Evolutionary conservation across 148 eudicot genomes (phyloP).

Genomic region (Vaccinium myrtillus): DNA sequence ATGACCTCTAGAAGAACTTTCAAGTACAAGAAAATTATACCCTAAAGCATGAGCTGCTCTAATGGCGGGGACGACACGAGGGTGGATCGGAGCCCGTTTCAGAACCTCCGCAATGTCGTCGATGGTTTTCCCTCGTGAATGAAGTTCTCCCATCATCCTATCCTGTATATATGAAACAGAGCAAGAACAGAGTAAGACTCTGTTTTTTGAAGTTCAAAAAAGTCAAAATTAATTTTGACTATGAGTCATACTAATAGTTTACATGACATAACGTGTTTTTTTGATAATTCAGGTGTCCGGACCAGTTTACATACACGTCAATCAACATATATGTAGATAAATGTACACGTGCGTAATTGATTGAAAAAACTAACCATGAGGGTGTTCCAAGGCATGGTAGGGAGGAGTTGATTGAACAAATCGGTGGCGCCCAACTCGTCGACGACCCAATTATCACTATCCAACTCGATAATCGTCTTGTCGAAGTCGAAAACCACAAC

Average conservation of each 20-base stretch:
- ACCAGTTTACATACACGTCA: too few species aligned
- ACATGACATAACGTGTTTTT: too few species aligned
- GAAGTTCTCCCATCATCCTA: constrained; percentile 76
- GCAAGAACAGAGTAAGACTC: background rate
- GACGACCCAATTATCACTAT: constrained; percentile 81
- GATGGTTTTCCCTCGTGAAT: constrained; percentile 57
- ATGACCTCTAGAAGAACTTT: background rate
- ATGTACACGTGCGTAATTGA: background rate
- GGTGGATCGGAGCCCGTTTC: constrained; percentile 59
- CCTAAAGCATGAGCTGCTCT: constrained; percentile 74
- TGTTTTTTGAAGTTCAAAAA: background rate
- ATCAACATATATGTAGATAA: too few species aligned
- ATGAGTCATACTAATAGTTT: too few species aligned
- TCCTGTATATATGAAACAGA: constrained; percentile 42
- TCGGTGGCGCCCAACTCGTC: constrained; percentile 73
- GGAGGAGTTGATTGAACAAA: constrained; percentile 62
- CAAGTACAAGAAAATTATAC: constrained; percentile 32
- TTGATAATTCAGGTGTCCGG: too few species aligned
- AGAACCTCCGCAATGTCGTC: constrained; percentile 55
- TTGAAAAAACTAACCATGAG: constrained; percentile 54
- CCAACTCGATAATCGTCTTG: constrained; percentile 67
- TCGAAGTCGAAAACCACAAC: constrained; percentile 82
- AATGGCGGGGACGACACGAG: constrained; percentile 61
- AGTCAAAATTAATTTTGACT: background rate
- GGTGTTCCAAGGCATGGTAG: constrained; percentile 78